These are phyloP conservation scores for Ophiocordyceps australis DNA, from an alignment of 2,329 filamentous ascomycete species.

Conservation along the genomic window DNA sequence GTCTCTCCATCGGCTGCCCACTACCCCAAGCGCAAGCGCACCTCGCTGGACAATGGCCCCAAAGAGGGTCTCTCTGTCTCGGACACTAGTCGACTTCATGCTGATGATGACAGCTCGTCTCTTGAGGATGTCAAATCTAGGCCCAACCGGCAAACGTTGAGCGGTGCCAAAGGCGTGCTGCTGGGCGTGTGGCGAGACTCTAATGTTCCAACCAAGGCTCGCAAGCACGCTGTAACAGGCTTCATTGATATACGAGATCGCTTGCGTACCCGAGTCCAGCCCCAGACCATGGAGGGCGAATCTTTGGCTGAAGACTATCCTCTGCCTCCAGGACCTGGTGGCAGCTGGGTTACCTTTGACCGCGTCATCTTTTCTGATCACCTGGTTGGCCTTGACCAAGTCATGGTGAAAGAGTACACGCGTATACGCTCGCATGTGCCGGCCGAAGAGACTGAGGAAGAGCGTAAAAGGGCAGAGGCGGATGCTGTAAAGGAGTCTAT, in stretches of 20 bases:
- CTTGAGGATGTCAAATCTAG: slow-evolving; percentile 9
- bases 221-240: slow-evolving; percentile 40
- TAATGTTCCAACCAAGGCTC: slow-evolving; percentile 22
- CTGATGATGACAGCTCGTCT: slow-evolving; percentile 11
- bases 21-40: slow-evolving; percentile 37
- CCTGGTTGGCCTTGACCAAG: slow-evolving; percentile 34
- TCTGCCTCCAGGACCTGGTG: slow-evolving; percentile 37
- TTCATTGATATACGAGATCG: slow-evolving; percentile 45
- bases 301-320: slow-evolving; percentile 25
- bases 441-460: slow-evolving; percentile 17
- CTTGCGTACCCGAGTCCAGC: slow-evolving; percentile 39
- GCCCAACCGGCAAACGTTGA: slow-evolving; percentile 9
- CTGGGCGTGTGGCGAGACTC: slow-evolving; percentile 46
- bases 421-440: slow-evolving; percentile 25
- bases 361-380: slow-evolving; percentile 39
- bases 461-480: slow-evolving; percentile 17
- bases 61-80: slow-evolving; percentile 19
- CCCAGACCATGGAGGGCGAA: slow-evolving; percentile 26
- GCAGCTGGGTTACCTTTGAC: slow-evolving; percentile 47
- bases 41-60: slow-evolving; percentile 27
- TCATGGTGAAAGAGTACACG: slow-evolving; percentile 44
- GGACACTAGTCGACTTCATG: too few species aligned
- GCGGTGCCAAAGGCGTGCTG: slow-evolving; percentile 24
- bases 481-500: slow-evolving; percentile 28
- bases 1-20: slow-evolving; percentile 18